Evolutionary conservation across 495 filamentous ascomycete species (phyloP).

Genomic region (Neurospora sp.): DNA sequence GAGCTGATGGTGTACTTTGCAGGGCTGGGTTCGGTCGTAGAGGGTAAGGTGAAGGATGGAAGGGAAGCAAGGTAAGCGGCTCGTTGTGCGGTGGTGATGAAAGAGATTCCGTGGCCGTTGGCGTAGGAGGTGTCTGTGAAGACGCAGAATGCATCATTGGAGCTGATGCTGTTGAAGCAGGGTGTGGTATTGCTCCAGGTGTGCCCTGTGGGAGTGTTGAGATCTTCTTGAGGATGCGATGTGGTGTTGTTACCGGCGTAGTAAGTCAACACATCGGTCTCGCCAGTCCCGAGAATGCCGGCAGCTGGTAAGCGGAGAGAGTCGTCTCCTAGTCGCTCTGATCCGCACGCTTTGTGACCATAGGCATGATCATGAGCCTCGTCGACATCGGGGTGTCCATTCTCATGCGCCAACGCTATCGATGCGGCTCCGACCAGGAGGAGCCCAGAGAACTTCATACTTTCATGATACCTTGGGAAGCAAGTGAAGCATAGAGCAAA

Average conservation of each 20-base stretch:
- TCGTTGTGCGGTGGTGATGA: slow-evolving; percentile 18
- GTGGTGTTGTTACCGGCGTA: not conserved
- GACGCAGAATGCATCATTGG: slow-evolving; percentile 16
- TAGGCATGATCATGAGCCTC: not conserved
- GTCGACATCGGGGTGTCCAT: not conserved
- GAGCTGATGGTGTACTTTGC: slow-evolving; percentile 17
- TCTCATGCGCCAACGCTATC: not conserved
- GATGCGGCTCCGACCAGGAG: not conserved
- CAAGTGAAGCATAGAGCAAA: not conserved
- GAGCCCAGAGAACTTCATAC: not conserved
- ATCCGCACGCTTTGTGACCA: not conserved
- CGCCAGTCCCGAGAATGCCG: not conserved
- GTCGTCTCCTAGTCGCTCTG: not conserved
- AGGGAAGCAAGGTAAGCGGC: slow-evolving; percentile 14
- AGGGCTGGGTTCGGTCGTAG: slow-evolving; percentile 12
- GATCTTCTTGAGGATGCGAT: not conserved
- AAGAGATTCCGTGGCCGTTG: slow-evolving; percentile 20
- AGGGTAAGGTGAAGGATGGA: slow-evolving; percentile 18
- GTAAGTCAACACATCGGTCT: not conserved
- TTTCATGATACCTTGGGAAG: not conserved
- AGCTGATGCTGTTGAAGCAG: slow-evolving; percentile 13
- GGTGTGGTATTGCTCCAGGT: slow-evolving; percentile 19
- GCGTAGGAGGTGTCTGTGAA: slow-evolving; percentile 23
- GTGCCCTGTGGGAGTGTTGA: not conserved
- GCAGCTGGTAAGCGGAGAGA: not conserved